These are phyloP conservation scores for Pinus albicaulis DNA, from an alignment of 75 land plant genomes.

Conservation along the genomic window DNA sequence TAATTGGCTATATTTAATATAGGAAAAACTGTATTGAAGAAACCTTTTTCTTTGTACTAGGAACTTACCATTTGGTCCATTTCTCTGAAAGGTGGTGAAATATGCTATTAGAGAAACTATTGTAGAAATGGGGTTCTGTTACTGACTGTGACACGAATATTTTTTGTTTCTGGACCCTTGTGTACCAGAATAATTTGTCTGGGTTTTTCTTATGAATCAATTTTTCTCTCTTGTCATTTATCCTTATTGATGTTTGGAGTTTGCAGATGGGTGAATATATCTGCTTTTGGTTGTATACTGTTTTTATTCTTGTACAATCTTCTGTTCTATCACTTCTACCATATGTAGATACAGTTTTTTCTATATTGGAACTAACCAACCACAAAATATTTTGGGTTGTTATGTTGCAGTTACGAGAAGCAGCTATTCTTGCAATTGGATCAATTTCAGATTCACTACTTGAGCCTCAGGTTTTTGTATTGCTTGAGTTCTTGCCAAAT, in stretches of 20 bases:
- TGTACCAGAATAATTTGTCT: neutral
- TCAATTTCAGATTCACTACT: constrained; percentile 62
- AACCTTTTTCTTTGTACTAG: neutral
- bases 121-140: neutral
- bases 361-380: neutral
- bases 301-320: too few relatives aligned
- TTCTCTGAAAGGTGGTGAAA: neutral
- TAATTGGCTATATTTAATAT: neutral
- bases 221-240: too few relatives aligned
- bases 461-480: constrained; percentile 59
- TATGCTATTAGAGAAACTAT: neutral
- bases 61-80: too few relatives aligned
- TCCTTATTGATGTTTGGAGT: too few relatives aligned
- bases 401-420: constrained; percentile 77
- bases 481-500: neutral
- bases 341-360: neutral
- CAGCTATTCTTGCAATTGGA: constrained; percentile 75
- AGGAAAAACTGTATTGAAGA: neutral
- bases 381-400: neutral
- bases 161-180: neutral
- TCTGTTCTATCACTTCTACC: neutral
- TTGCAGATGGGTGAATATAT: neutral
- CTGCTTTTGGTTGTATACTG: neutral
- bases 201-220: neutral
- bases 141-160: neutral